Base-by-base conservation (phyloP, 1,284 basidiomycete species). In the Violaceomyces palustris region DNA sequence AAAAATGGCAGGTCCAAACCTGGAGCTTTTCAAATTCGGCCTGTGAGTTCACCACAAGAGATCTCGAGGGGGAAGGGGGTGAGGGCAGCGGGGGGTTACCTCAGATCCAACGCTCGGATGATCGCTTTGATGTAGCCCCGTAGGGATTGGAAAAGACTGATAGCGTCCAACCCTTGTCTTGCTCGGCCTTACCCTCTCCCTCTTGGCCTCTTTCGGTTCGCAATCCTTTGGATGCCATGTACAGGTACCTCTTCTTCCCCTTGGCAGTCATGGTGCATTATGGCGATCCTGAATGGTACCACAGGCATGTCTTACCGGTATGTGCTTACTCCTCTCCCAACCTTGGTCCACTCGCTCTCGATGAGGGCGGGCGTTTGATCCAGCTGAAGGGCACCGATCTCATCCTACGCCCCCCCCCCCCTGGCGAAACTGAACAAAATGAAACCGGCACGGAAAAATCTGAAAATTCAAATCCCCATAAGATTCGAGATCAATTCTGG, bases 211-310 rank as follows among this genome's bases (percentile, higher is more conserved):
- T 29, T 28, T 2, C 15, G 3, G 21, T 9, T 19, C 35, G 21
- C n/a, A n/a, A n/a, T n/a, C n/a, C n/a, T n/a, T n/a, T n/a, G n/a
- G n/a, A 31, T n/a, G 25, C 30, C 29, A 15, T 17, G 22, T 30
- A 30, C 88, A 77, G 89, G 25, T 93, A 94, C 75, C 82, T 93
- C 48, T 88, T 89, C 72, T 84, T 92, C 56, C 90, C 90, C 1
- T 81, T 92, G 39, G 78, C 81, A 32, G 82, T 87, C 21, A 83
- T 93, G 75, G 76, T 90, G 40, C 86, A 91, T 73, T 92, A 87
- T 68, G 88, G 89, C 41, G 87, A 90, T 73, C 87, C 88, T 4
- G 81, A 86, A 28, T 94, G 88, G 88, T 93, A 91, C 69, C 78
- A 80, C 35, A 77, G 79, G 33, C 79, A 87, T 60, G 88, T 92